Evolutionary conservation across 2,329 filamentous ascomycete genomes (phyloP).

Genomic region (Nothophoma quercina): DNA sequence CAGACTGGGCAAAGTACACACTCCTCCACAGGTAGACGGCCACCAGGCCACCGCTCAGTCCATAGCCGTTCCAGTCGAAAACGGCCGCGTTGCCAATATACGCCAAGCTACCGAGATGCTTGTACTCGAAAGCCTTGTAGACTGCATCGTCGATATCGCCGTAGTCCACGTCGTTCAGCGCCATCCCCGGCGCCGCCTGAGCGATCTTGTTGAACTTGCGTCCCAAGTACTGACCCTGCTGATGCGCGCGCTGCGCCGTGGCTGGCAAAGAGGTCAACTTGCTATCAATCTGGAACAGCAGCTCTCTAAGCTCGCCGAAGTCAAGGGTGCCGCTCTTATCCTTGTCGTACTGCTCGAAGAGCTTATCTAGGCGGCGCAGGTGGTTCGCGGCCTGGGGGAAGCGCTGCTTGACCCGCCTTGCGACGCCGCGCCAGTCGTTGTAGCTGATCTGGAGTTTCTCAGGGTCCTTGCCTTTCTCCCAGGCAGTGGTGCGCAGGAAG

Average conservation of each 20-base stretch:
- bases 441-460: constrained; percentile 88
- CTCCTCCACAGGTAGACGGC: constrained; percentile 96
- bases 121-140: constrained; percentile 95
- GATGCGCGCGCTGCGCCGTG: constrained; percentile 94
- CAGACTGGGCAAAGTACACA: constrained; percentile 97
- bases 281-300: constrained; percentile 89
- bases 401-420: constrained; percentile 80
- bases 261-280: constrained; percentile 95
- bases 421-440: constrained; percentile 85
- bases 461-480: constrained; percentile 89
- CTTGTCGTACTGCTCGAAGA: constrained; percentile 91
- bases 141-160: constrained; percentile 91
- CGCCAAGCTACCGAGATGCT: constrained; percentile 87
- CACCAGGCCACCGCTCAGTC: constrained; percentile 81
- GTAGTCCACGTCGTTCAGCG: constrained; percentile 81
- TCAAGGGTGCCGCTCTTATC: constrained; percentile 93
- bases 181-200: constrained; percentile 75
- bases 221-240: constrained; percentile 92
- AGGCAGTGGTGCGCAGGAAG: constrained; percentile 88
- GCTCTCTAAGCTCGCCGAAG: constrained; percentile 87
- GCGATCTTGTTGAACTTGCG: constrained; percentile 94
- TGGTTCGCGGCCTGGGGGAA: constrained; percentile 92
- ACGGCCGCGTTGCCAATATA: constrained; percentile 97
- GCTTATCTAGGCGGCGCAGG: constrained; percentile 84
- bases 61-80: constrained; percentile 86